phyloP scores from a whole-genome alignment of 148 eudicot genomes.

The Camellia lanceoleosa region DNA sequence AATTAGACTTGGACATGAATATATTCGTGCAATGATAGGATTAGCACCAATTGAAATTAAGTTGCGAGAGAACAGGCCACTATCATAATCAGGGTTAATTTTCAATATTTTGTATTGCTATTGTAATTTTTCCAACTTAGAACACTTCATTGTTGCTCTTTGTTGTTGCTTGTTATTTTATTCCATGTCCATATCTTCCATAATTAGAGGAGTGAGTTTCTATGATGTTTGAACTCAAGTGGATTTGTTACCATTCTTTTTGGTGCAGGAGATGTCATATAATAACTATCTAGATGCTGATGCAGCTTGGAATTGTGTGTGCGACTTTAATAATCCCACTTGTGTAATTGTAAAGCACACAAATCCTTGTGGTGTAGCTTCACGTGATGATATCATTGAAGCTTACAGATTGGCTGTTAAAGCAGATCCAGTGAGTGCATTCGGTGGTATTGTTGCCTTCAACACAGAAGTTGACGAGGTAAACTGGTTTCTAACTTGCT shows the following conservation, averaged over 20 bases:
- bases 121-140: background rate
- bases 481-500: constrained; percentile 9
- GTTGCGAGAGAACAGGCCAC: no score
- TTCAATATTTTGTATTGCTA: background rate
- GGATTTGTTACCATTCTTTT: background rate
- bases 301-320: constrained; percentile 99
- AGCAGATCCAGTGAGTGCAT: constrained; percentile 97
- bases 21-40: no score
- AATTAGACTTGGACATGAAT: no score
- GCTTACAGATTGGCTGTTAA: constrained; percentile 89
- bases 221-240: background rate
- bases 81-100: background rate
- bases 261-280: constrained; percentile 95
- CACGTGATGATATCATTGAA: constrained; percentile 78
- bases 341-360: constrained; percentile 98
- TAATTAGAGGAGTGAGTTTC: background rate
- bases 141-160: background rate
- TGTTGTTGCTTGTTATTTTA: background rate
- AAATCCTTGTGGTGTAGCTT: constrained; percentile 98
- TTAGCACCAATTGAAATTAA: no score
- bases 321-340: constrained; percentile 83
- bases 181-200: background rate
- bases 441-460: constrained; percentile 98
- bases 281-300: constrained; percentile 97
- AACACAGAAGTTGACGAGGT: constrained; percentile 95